Conservation (phyloP, 345 rosid genomes). For the Dipteronia dyeriana region DNA sequence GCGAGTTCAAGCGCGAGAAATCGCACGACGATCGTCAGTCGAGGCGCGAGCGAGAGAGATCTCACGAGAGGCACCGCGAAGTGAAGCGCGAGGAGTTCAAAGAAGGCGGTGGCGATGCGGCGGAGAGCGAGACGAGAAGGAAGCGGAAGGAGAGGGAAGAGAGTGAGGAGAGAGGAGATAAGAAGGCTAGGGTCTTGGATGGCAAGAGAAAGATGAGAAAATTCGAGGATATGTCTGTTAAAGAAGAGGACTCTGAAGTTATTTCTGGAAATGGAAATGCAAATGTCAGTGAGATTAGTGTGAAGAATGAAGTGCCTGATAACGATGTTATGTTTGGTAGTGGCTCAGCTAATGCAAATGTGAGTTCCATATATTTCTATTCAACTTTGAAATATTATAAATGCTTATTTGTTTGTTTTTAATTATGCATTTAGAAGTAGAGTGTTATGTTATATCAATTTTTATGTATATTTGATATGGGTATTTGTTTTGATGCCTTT, state of each 20-base stretch:
- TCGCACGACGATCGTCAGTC: conserved; percentile 3
- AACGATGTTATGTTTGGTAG: conserved; percentile 23
- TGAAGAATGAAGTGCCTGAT: conserved; percentile 36
- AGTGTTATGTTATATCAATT: neutral
- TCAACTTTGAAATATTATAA: conserved; percentile 1
- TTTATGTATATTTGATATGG: too few species aligned
- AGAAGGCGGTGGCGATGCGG: conserved; percentile 17
- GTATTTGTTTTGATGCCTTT: too few species aligned
- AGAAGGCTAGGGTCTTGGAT: conserved; percentile 47
- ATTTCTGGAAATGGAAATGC: conserved; percentile 25
- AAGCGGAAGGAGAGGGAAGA: conserved; percentile 43
- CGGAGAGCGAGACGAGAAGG: conserved; percentile 44
- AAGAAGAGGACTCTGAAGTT: conserved; percentile 20
- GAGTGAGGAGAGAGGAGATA: conserved; percentile 38
- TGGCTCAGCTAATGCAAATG: conserved; percentile 42
- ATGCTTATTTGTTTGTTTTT: neutral
- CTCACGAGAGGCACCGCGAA: conserved; percentile 36
- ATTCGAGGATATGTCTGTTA: conserved; percentile 47
- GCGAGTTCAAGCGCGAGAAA: conserved; percentile 10
- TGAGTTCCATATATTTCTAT: conserved; percentile 35
- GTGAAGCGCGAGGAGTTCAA: conserved; percentile 31
- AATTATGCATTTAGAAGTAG: neutral
- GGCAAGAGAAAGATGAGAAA: conserved; percentile 49
- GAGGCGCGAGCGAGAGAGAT: conserved; percentile 40
- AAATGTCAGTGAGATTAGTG: conserved; percentile 25